Evolutionary conservation across 805 yeast species (phyloP), one percentile per base, ranked within the genome.

Genomic region (Candida anglica): DNA sequence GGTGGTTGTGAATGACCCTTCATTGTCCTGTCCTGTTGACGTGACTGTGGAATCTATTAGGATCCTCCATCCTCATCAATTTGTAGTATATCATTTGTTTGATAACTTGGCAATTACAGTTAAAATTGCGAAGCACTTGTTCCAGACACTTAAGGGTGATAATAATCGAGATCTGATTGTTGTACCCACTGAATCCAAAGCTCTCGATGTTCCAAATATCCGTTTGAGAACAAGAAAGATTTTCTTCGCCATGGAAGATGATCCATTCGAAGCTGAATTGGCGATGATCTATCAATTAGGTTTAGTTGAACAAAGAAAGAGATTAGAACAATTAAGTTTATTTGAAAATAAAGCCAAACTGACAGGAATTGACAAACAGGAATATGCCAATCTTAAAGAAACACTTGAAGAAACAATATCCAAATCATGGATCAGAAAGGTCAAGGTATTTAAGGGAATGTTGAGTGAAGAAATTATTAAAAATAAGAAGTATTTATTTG

Each of bases 351-450:
- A 29, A 22, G 31, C 38, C 6, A 24, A 19, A 8, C 4, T 28
- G 3, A 21, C 28, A 6, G 31, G 35, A 6, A 25, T 16, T 14
- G 13, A 3, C 14, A 29, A 11, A 13, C 23, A 24, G 17, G 13
- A 23, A 26, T n/a, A 49, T 18, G 60, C 69, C 5, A 48, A 58
- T 3, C 39, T 58, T 16, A 47, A 54, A 15, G n/a, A 36, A 2
- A 40, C 36, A 13, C 48, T 84, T 15, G 55, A 69, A 25, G 64
- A 69, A 34, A 63, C 71, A 34, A 66, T 79, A 16, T 71, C 85
- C 0, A 58, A 59, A 14, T 77, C 86, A 0, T 89, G 98, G 98
- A 72, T 86, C 15, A 58, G 71, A 16, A 67, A 85, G 32, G 76
- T 86, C 5, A 65, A 66, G 21, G 66, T 70, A 28, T 72, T 68